Base-by-base conservation (phyloP, 768 basidiomycete species). In the Hericium rajendrae region DNA sequence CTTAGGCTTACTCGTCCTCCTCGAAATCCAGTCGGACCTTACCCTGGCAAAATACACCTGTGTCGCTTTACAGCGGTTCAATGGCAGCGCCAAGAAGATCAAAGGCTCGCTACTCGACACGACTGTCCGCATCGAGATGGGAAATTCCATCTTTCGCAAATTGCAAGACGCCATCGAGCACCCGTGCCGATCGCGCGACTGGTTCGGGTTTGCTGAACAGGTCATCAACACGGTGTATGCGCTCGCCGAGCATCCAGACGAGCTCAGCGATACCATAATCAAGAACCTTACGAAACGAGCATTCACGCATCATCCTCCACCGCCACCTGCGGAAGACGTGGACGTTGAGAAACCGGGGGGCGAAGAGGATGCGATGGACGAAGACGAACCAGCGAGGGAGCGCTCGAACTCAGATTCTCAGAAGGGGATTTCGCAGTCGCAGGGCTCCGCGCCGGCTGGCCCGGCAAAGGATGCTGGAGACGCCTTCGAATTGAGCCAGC, bases 171-270 rank as follows among this genome's bases (percentile, higher is more conserved):
- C 84, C n/a, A 80, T 97, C 38, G 84, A 92, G 63, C 76, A 83
- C 54, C 87, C 91, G 0, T 89, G 85, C 57, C 79, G 84, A 48
- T 86, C 87, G 18, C 89, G 85, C 63, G 94, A 97, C 57, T 99
- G 95, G 95, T 98, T 99, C 64, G 87, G 87, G 10, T 83, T 98
- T 72, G 91, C 95, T 0, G 97, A 99, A 69, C 95, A 99, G 69
- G 91, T 86, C 9, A 86, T 99, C 71, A 97, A 99, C 68, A 93
- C 95, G 1, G 86, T 97, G 53, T 99, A 98, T 64, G 85, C 88
- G 0, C 81, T 99, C 2, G 94, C 91, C 18, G 92, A 97, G 65
- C 92, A 93, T 60, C 97, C 95, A 0, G 95, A 97, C 67, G 68
- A 78, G 2, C 74, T 97, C 38, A 94, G 92, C 69, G 79, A 84